Conservation (phyloP, 192 early-diverging fungal species). For the Phlyctochytrium arcticum region DNA sequence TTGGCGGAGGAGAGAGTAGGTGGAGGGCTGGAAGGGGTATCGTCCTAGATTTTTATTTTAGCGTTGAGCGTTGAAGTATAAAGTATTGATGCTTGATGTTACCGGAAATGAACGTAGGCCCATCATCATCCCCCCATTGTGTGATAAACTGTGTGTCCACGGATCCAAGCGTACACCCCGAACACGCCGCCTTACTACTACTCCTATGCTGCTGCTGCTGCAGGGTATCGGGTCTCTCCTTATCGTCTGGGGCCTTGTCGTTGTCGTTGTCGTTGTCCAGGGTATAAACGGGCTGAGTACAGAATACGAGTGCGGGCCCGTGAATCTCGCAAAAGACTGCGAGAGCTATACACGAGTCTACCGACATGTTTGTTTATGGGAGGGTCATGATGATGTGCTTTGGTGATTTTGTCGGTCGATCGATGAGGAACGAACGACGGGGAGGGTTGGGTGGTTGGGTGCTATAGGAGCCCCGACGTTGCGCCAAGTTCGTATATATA, state of each 20-base stretch:
- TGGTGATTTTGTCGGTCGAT: no score
- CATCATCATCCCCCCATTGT: no score
- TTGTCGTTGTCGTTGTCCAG: not conserved
- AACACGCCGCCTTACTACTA: not conserved
- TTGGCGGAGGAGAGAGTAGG: conserved; percentile 11
- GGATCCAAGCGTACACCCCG: not conserved
- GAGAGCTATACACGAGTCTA: conserved; percentile 3
- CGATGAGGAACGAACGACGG: no score
- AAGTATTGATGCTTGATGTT: no score
- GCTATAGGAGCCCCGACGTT: no score
- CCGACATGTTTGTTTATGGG: no score
- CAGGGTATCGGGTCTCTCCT: not conserved
- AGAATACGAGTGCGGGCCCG: conserved; percentile 12
- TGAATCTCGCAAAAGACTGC: conserved; percentile 15
- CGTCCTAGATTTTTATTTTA: no score
- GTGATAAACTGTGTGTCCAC: not conserved
- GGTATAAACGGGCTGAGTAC: conserved; percentile 4
- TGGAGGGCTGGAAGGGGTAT: conserved; percentile 7
- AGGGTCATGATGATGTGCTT: no score
- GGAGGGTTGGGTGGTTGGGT: no score
- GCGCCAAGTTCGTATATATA: no score
- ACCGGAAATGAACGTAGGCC: no score
- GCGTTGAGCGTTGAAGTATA: no score
- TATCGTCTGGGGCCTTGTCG: not conserved
- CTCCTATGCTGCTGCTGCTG: not conserved